Evolutionary conservation across 2,329 filamentous ascomycete genomes (phyloP).

Genomic region (Helicocarpus griseus): DNA sequence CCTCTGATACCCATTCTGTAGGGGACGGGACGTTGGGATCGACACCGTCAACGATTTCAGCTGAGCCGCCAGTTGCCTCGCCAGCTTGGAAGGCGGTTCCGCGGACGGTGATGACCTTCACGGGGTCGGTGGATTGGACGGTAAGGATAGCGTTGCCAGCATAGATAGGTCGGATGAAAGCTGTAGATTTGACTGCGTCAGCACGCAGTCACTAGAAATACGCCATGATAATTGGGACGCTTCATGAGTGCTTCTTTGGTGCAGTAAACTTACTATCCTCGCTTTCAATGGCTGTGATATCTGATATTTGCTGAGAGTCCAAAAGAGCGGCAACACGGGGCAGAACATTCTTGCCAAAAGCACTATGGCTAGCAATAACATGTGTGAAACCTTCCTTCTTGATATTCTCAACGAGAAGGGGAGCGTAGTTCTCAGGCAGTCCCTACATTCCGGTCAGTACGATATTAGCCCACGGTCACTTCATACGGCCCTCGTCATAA

Average conservation of each 20-base stretch:
- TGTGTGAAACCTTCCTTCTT: constrained; percentile 93
- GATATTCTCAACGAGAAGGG: constrained; percentile 88
- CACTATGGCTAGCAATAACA: constrained; percentile 79
- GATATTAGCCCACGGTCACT: background rate
- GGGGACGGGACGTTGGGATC: constrained; percentile 67
- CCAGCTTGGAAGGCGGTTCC: constrained; percentile 82
- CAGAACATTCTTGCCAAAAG: constrained; percentile 92
- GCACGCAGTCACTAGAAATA: no score
- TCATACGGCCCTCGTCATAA: background rate
- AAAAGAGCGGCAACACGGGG: constrained; percentile 85
- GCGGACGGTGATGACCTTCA: constrained; percentile 86
- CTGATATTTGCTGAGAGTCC: constrained; percentile 87
- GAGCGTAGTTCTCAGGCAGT: constrained; percentile 88
- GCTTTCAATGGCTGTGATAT: constrained; percentile 75
- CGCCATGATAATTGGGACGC: no score
- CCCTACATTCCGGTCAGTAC: constrained; percentile 44
- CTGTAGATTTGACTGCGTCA: constrained; percentile 22
- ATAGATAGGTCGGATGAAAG: constrained; percentile 93
- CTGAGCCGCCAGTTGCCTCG: constrained; percentile 61
- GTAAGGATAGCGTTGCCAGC: constrained; percentile 96
- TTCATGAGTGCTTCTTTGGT: background rate
- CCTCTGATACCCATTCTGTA: constrained; percentile 88
- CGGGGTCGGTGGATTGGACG: constrained; percentile 74
- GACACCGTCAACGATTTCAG: constrained; percentile 66
- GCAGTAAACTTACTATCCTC: constrained; percentile 58